A percentile compares a stretch with the other conserved stretches of the same genome.
Evolutionary conservation across 306 rosid genomes (phyloP).

Genomic region (Cicer arietinum): DNA sequence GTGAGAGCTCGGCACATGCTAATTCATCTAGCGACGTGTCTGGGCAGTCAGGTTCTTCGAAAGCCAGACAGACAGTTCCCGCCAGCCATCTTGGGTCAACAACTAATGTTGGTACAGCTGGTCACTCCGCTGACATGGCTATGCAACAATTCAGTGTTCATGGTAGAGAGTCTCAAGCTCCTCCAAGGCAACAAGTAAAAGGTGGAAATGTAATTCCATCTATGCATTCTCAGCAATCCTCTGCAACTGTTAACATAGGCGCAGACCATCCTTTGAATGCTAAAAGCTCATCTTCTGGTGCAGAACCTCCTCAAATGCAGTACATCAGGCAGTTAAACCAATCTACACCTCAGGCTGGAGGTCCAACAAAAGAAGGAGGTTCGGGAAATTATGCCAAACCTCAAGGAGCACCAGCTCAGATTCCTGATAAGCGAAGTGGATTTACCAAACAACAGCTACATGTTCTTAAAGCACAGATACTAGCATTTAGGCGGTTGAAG

Average conservation of each 20-base stretch:
- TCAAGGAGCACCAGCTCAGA: conserved; percentile 69
- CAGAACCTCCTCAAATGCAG: conserved; percentile 70
- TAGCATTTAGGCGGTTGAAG: conserved; percentile 97
- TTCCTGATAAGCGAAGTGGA: conserved; percentile 59
- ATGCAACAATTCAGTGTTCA: conserved; percentile 68
- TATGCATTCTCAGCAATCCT: conserved; percentile 64
- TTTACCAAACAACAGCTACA: conserved; percentile 95
- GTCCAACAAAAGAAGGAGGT: conserved; percentile 63
- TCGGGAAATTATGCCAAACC: conserved; percentile 54
- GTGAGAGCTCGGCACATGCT: conserved; percentile 86
- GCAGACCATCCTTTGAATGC: conserved; percentile 60
- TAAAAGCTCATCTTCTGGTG: conserved; percentile 57
- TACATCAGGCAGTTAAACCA: conserved; percentile 70
- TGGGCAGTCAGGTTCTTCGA: conserved; percentile 82
- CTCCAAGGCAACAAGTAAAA: conserved; percentile 59
- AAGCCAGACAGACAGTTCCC: conserved; percentile 74
- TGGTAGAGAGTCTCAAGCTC: conserved; percentile 78
- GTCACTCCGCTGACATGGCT: conserved; percentile 54
- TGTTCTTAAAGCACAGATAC: conserved; percentile 96
- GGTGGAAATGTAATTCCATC: conserved; percentile 76
- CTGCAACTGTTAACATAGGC: conserved; percentile 62
- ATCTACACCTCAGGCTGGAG: conserved; percentile 65
- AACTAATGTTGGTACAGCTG: conserved; percentile 55
- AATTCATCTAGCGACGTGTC: conserved; percentile 79
- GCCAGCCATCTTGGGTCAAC: conserved; percentile 67